Evolutionary conservation across 2,329 filamentous ascomycete species (phyloP).

Genomic region (Pochonia chlamydosporia): DNA sequence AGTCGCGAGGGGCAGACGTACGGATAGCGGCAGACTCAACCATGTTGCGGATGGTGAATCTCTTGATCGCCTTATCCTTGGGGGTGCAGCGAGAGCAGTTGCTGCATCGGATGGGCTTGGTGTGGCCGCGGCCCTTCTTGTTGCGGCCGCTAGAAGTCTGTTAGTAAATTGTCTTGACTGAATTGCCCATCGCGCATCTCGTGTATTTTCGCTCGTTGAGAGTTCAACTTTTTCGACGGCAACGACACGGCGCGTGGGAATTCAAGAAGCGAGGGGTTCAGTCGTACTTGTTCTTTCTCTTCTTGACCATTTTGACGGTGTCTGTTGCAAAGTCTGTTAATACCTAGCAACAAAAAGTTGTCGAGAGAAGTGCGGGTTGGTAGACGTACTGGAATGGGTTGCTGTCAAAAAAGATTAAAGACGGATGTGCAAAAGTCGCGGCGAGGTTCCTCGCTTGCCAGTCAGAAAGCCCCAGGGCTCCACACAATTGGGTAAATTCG

Average conservation of each 20-base stretch:
- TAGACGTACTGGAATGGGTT: conserved; percentile 21
- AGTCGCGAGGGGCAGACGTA: conserved; percentile 49
- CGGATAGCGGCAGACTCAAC: conserved; percentile 99
- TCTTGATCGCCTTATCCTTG: conserved; percentile 99
- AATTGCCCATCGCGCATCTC: background rate
- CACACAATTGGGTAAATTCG: conserved; percentile 10
- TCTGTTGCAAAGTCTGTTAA: conserved; percentile 35
- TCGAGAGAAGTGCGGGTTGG: conserved; percentile 10
- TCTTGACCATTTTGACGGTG: conserved; percentile 65
- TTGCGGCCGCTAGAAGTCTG: conserved; percentile 71
- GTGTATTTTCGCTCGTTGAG: background rate
- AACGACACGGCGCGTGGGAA: conserved; percentile 5
- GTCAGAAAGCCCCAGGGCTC: conserved; percentile 5
- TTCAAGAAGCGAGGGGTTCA: background rate
- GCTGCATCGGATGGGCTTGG: conserved; percentile 90
- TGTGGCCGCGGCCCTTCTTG: conserved; percentile 99
- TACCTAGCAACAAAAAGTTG: conserved; percentile 18
- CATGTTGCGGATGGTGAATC: conserved; percentile 99
- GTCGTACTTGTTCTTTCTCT: conserved; percentile 63
- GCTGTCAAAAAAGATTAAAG: conserved; percentile 11
- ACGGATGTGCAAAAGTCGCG: conserved; percentile 13
- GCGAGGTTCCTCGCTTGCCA: conserved; percentile 9
- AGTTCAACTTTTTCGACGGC: conserved; percentile 1
- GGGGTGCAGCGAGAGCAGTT: conserved; percentile 80
- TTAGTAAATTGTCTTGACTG: conserved; percentile 15